Conservation (phyloP, 2,329 filamentous ascomycete genomes). For the Fusarium hainanense region DNA sequence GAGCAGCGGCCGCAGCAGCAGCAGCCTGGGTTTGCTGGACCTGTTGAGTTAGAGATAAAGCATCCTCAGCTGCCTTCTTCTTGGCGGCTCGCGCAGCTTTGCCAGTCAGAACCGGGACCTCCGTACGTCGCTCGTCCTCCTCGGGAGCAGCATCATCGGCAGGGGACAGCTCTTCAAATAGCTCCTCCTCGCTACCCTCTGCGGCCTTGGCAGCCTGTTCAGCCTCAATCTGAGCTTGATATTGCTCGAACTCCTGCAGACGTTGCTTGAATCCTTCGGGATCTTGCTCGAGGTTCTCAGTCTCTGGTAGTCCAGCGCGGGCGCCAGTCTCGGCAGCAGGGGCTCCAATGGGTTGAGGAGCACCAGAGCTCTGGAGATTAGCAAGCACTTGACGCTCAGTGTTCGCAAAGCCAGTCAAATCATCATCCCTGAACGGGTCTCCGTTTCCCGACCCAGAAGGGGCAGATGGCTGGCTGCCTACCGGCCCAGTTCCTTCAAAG, state of each 20-base stretch:
- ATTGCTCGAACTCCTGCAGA: conserved; percentile 83
- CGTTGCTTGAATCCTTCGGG: conserved; percentile 74
- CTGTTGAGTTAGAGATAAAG: conserved; percentile 81
- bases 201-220: conserved; percentile 54
- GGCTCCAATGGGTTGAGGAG: conserved; percentile 54
- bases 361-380: conserved; percentile 47
- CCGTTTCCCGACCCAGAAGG: conserved; percentile 50
- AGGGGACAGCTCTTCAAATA: conserved; percentile 29
- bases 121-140: conserved; percentile 21
- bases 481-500: conserved; percentile 69
- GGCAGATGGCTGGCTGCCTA: conserved; percentile 42
- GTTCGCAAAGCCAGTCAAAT: conserved; percentile 72
- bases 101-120: conserved; percentile 31
- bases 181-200: conserved; percentile 51
- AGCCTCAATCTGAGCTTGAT: conserved; percentile 78
- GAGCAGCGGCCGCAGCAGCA: conserved; percentile 50
- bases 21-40: conserved; percentile 78
- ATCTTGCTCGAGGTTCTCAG: conserved; percentile 64
- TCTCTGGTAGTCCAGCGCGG: conserved; percentile 61
- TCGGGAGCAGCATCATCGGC: conserved; percentile 18
- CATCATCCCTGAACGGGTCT: conserved; percentile 75
- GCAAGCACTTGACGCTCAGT: conserved; percentile 66
- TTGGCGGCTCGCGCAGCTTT: conserved; percentile 47
- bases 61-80: conserved; percentile 51
- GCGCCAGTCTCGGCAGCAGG: conserved; percentile 50